These are phyloP conservation scores for Colletotrichum coccodes DNA, from an alignment of 2,329 filamentous ascomycete genomes.

Conservation along the genomic window DNA sequence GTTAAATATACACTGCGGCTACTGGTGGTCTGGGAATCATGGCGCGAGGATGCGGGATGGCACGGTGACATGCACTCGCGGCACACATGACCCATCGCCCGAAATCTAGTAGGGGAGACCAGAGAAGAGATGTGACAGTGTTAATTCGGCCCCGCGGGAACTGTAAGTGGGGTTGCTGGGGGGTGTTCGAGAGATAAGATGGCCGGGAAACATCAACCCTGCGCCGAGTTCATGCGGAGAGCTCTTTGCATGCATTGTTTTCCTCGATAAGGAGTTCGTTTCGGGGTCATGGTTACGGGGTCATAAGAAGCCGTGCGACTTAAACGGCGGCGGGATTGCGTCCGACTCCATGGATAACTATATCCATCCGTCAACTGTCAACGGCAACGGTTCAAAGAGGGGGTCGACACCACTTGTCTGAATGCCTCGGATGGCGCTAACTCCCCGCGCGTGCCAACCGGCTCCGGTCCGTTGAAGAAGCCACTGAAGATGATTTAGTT, in stretches of 20 bases:
- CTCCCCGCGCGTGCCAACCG: background rate
- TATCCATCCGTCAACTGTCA: background rate
- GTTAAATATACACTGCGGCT: slow-evolving; percentile 24
- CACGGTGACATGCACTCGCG: slow-evolving; percentile 4
- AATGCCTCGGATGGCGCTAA: background rate
- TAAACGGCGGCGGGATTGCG: background rate
- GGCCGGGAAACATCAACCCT: slow-evolving; percentile 1
- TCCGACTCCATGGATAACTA: background rate
- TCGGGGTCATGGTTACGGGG: too few species aligned
- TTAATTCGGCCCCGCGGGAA: slow-evolving; percentile 19
- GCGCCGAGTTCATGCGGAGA: background rate
- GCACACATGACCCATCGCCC: background rate
- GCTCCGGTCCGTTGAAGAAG: background rate
- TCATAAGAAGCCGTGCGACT: background rate
- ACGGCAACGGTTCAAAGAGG: background rate
- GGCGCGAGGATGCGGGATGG: background rate
- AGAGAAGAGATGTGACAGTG: slow-evolving; percentile 7
- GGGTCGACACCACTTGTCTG: background rate
- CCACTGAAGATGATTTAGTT: background rate
- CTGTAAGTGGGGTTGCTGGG: background rate
- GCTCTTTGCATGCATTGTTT: too few species aligned
- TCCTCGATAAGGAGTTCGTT: background rate
- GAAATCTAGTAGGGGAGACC: background rate
- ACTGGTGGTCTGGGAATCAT: background rate
- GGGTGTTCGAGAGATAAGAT: slow-evolving; percentile 16